Evolutionary conservation across 208 protist species (phyloP).

Genomic region (Balamuthia mandrillaris): DNA sequence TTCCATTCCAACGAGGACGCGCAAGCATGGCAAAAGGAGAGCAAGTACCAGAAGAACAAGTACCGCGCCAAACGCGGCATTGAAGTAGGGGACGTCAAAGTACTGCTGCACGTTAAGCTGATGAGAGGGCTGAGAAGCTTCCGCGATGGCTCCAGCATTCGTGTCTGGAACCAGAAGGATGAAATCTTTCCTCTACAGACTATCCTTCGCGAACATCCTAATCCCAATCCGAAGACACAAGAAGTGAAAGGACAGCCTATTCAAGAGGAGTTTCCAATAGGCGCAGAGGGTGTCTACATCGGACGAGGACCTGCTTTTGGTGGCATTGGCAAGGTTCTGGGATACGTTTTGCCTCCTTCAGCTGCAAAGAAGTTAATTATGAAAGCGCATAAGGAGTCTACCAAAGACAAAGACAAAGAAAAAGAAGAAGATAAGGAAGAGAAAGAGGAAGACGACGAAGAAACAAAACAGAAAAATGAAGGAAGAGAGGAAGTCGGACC

Average conservation of each 20-base stretch:
- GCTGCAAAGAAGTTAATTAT: too few relatives aligned
- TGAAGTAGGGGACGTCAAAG: slow-evolving; percentile 27
- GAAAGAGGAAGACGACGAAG: too few relatives aligned
- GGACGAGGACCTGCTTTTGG: not conserved
- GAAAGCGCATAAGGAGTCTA: too few relatives aligned
- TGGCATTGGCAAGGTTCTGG: not conserved
- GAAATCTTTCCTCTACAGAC: slow-evolving; percentile 17
- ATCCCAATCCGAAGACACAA: slow-evolving; percentile 4
- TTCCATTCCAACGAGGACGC: slow-evolving; percentile 1
- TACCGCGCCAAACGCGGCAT: slow-evolving; percentile 27
- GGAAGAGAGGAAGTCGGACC: too few relatives aligned
- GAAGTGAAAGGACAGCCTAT: not conserved
- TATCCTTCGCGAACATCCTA: not conserved
- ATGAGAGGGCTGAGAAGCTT: not conserved
- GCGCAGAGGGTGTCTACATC: not conserved
- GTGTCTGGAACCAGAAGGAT: not conserved
- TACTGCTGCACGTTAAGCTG: slow-evolving; percentile 25
- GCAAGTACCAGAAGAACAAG: slow-evolving; percentile 30
- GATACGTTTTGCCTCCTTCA: not conserved
- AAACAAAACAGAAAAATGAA: too few relatives aligned
- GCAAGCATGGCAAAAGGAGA: slow-evolving; percentile 4
- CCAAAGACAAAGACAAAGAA: too few relatives aligned
- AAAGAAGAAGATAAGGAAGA: too few relatives aligned
- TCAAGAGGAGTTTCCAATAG: slow-evolving; percentile 24
- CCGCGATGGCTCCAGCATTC: not conserved